A percentile compares a stretch with the other conserved stretches of the same genome.
Evolutionary conservation across 2,329 filamentous ascomycete species (phyloP).

Genomic region (Gremmenia infestans): DNA sequence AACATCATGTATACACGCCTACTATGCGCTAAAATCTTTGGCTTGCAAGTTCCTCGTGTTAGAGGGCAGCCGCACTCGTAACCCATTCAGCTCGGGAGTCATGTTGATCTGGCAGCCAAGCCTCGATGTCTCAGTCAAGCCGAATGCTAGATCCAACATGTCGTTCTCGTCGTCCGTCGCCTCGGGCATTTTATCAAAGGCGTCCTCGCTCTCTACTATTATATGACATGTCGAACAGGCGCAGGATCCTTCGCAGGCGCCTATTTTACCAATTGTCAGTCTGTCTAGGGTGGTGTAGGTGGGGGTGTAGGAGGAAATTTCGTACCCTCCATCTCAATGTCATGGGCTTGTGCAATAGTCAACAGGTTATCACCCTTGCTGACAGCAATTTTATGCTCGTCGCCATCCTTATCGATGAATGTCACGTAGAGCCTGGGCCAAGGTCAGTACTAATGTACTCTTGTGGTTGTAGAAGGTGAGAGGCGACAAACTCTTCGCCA

Average conservation of each 20-base stretch:
- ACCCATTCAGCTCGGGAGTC: conserved; percentile 81
- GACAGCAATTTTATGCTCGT: conserved; percentile 72
- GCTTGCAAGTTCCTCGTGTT: conserved; percentile 97
- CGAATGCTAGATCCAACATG: conserved; percentile 71
- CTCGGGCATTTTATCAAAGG: conserved; percentile 59
- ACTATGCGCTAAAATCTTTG: conserved; percentile 69
- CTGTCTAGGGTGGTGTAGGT: background rate
- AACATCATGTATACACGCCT: background rate
- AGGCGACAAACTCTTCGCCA: conserved; percentile 73
- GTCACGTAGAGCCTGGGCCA: conserved; percentile 71
- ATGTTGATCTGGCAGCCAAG: conserved; percentile 61
- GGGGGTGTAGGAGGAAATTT: background rate
- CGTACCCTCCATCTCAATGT: conserved; percentile 91
- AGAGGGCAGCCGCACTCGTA: conserved; percentile 77
- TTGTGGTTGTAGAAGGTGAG: conserved; percentile 3
- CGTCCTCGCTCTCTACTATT: conserved; percentile 58
- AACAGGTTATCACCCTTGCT: conserved; percentile 85
- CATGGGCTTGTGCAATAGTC: conserved; percentile 90
- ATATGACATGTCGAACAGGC: conserved; percentile 74
- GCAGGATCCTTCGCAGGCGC: conserved; percentile 83
- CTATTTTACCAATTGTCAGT: conserved; percentile 31
- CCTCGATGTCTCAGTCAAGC: conserved; percentile 63
- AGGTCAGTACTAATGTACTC: background rate
- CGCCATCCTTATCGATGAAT: conserved; percentile 87
- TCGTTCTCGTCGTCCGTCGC: conserved; percentile 63